phyloP scores from a whole-genome alignment of 2,329 filamentous ascomycete genomes.

The Botryotinia convoluta region DNA sequence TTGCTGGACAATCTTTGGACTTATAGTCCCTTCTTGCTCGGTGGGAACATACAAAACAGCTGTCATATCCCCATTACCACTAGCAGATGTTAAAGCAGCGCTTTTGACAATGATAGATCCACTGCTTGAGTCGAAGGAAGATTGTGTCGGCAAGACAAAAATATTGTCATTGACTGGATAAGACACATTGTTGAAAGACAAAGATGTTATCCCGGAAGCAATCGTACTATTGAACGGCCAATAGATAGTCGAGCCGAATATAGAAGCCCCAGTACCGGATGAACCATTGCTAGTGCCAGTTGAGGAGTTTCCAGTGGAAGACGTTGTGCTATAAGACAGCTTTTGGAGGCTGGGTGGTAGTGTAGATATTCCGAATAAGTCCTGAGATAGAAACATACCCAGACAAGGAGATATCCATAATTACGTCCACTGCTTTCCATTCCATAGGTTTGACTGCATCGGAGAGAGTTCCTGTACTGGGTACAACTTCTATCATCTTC shows the following conservation, averaged over 20 bases:
- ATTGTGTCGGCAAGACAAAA: not conserved
- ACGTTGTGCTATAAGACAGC: not conserved
- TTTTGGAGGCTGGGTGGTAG: not conserved
- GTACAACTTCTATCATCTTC: constrained; percentile 59
- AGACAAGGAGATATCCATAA: not conserved
- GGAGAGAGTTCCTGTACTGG: constrained; percentile 48
- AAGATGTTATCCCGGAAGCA: not conserved
- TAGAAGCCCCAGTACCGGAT: not conserved
- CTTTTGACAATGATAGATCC: not conserved
- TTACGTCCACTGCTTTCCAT: constrained; percentile 49
- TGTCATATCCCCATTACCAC: too few relatives aligned
- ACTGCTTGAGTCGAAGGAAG: not conserved
- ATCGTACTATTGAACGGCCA: not conserved
- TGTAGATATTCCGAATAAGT: not conserved
- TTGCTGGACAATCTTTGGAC: not conserved
- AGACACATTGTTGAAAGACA: not conserved
- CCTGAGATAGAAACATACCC: not conserved
- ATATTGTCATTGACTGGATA: not conserved
- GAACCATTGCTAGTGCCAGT: not conserved
- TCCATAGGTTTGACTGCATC: constrained; percentile 52
- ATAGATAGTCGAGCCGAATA: not conserved
- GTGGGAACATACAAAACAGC: not conserved
- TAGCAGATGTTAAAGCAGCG: not conserved
- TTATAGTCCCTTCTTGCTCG: not conserved
- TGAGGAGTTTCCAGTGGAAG: not conserved